phyloP scores from a whole-genome alignment of 345 rosid species.

The Jatropha curcas region DNA sequence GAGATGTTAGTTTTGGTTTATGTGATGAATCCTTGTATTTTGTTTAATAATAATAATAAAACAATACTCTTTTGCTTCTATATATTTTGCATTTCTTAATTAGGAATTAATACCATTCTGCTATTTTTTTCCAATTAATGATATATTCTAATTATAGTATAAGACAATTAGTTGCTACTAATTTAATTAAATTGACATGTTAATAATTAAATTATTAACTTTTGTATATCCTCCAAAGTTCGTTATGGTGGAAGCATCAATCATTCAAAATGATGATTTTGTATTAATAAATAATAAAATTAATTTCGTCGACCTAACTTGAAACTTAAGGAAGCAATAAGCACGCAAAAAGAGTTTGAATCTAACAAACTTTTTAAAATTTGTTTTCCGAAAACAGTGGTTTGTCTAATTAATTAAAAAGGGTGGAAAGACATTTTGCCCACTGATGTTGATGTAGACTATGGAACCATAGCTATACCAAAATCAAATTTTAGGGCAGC shows the following conservation, averaged over 20 bases:
- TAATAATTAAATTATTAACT: too few relatives aligned
- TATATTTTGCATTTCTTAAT: background rate
- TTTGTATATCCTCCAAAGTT: too few relatives aligned
- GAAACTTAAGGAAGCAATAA: background rate
- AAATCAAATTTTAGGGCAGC: background rate
- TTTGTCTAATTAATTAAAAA: background rate
- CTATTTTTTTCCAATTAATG: too few relatives aligned
- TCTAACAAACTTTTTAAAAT: background rate
- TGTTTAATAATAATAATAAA: conserved; percentile 2
- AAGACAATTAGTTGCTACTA: too few relatives aligned
- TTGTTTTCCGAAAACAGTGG: too few relatives aligned
- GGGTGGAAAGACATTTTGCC: conserved; percentile 34
- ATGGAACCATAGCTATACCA: background rate
- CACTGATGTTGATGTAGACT: conserved; percentile 18
- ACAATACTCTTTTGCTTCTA: background rate
- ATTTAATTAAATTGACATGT: too few relatives aligned
- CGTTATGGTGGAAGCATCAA: conserved; percentile 9
- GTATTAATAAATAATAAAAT: background rate
- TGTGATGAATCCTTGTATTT: conserved; percentile 22
- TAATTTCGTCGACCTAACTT: background rate
- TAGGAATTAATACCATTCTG: background rate
- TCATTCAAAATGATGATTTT: background rate
- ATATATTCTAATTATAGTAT: too few relatives aligned
- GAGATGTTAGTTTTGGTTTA: conserved; percentile 13
- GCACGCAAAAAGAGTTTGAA: too few relatives aligned